Base-by-base conservation (phyloP, 257 asterid genomes). In the Scutellaria barbata region DNA sequence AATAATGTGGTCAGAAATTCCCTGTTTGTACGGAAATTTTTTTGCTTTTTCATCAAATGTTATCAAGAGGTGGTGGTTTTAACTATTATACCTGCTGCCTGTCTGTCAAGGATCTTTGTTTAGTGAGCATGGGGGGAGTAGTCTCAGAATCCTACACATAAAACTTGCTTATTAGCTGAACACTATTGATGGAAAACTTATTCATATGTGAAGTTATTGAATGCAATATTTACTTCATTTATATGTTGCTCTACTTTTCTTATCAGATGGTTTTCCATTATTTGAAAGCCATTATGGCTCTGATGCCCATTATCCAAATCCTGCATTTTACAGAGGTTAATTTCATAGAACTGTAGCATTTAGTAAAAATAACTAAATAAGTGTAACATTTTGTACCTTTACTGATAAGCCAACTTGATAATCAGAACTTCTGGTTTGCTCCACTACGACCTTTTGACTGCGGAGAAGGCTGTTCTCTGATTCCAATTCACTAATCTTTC, bases 31-130 rank as follows among this genome's bases (percentile, higher is more conserved):
- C 35, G 2, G 35, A 30, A 3, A 30, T 4, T 2, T 30, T 30
- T 30, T 30, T 30, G 35, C 35, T 30, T 30, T 30, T 30, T 30
- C 35, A 30, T 30, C 5, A 4, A 30, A 30, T 30, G 35, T 30
- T 30, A 30, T 2, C 5, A 30, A 30, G 35, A 30, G 35, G 35
- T 30, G 35, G 5, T 30, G 35, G 10, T 52, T 10, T 73, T 66
- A 53, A 25, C 11, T 68, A 55, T 56, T 54, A 14, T 87, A 85
- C 98, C 95, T 92, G 98, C 81, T 89, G 98, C 80, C 87, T 84
- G 61, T 92, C 94, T 59, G 94, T 89, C 77, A 92, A 80, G 70
- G 96, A 89, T 88, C 89, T 89, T 84, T 89, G 98, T 85, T 86
- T 92, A 13, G 79, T 84, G 61, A 92, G 89, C 66, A 68, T 74